Evolutionary conservation across 2,329 filamentous ascomycete genomes (phyloP).

Genomic region (Hymenoscyphus albidus): DNA sequence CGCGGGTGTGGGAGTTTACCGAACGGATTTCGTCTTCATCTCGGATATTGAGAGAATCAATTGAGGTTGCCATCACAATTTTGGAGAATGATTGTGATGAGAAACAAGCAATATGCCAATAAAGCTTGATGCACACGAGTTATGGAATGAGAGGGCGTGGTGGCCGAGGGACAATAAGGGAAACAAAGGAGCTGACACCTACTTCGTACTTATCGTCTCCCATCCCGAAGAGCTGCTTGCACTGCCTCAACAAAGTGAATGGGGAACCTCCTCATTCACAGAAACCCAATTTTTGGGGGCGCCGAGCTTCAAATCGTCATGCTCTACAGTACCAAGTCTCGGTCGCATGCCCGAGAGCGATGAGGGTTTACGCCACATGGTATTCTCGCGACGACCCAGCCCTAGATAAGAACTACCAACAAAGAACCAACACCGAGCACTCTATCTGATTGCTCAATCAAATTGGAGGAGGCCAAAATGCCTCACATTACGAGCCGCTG

Average conservation of each 20-base stretch:
- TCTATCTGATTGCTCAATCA: slow-evolving; percentile 24
- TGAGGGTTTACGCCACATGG: not conserved
- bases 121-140: not conserved
- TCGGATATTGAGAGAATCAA: slow-evolving; percentile 18
- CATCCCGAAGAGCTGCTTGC: not conserved
- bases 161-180: not conserved
- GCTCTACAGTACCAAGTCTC: not conserved
- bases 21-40: slow-evolving; percentile 27
- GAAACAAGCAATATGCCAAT: not conserved
- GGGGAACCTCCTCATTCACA: not conserved
- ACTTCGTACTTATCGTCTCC: not conserved
- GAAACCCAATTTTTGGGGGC: not conserved
- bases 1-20: slow-evolving; percentile 15
- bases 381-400: not conserved
- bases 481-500: slow-evolving; percentile 11
- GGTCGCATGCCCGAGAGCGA: not conserved
- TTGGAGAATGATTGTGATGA: not conserved
- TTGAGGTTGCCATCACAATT: slow-evolving; percentile 20
- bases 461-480: slow-evolving; percentile 34
- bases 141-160: not conserved
- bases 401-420: not conserved
- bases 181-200: slow-evolving; percentile 3
- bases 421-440: not conserved
- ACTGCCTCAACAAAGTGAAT: not conserved
- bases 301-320: slow-evolving; percentile 1